Base-by-base conservation (phyloP, 1,139 yeast genomes). In the Pichia sp. region DNA sequence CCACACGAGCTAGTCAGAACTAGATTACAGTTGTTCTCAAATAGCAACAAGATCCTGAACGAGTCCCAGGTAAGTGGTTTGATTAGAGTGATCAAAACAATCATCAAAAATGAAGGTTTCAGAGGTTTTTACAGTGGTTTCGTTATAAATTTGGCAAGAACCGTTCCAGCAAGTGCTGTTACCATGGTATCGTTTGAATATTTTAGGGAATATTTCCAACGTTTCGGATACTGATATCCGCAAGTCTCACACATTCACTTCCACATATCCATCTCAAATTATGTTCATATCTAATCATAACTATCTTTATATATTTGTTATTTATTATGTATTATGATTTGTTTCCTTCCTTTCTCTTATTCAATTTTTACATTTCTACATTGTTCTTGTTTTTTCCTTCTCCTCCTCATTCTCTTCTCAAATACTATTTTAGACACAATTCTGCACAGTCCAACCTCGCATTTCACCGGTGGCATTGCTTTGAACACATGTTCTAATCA, bases 1-100 rank as follows among this genome's bases (percentile, higher is more conserved):
- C 99, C 99, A 1, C 99, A 93, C 72, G 99, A 93, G 69, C 93
- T 93, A 46, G 76, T 95, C 51, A 79, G 99, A 63, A 92, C 99
- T 4, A 78, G 98, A 65, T 80, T 91, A 80, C 99, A 93, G 72
- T 81, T 87, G 46, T 60, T 60, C 16, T 38, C 58, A 14, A 58
- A 52, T 33, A 51, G 59, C 5, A 59, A 54, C 40, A 45, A 53
- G 4, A 45, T 53, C 29, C 16, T 51, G 44, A 43, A 57, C 10
- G 61, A 63, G 54, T 55, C 62, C 49, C 58, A 61, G 55, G 10
- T 60, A 47, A 16, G 57, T 54, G 75, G 77, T 53, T 68, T 81
- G 47, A 50, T 77, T 34, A 73, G 73, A 34, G 77, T 84, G n/a
- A 73, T 79, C 20, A 68, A 69, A 47, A 74, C 77, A 8, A 84